phyloP scores from a whole-genome alignment of 768 basidiomycete species.

The Porpolomopsis calyptriformis region DNA sequence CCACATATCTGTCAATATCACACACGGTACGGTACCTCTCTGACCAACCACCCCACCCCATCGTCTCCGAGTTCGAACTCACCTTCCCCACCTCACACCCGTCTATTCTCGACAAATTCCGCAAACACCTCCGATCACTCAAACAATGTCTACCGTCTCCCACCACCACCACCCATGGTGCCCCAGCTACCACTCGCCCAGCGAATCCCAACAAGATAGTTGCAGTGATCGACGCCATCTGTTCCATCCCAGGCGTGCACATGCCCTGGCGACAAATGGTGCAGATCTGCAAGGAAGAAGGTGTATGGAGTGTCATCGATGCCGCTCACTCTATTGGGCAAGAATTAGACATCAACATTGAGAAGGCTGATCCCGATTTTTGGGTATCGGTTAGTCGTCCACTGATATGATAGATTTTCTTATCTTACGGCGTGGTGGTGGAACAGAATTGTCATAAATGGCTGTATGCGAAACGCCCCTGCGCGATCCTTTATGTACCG shows the following conservation, averaged over 20 bases:
- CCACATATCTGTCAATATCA: constrained; percentile 40
- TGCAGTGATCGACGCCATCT: constrained; percentile 60
- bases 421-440: background rate
- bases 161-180: too few species aligned
- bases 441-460: constrained; percentile 78
- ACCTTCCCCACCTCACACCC: constrained; percentile 39
- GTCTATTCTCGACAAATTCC: constrained; percentile 28
- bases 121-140: constrained; percentile 11
- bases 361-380: constrained; percentile 54
- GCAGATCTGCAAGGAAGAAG: constrained; percentile 49
- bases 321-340: constrained; percentile 79
- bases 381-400: constrained; percentile 54
- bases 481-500: constrained; percentile 67
- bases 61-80: constrained; percentile 33
- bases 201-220: constrained; percentile 27
- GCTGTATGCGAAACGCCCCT: constrained; percentile 60
- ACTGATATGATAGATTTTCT: background rate
- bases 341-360: constrained; percentile 53
- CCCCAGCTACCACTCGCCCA: too few species aligned
- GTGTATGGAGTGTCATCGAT: constrained; percentile 61
- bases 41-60: constrained; percentile 43
- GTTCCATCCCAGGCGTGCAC: constrained; percentile 50
- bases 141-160: background rate
- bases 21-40: constrained; percentile 39
- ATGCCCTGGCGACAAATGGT: constrained; percentile 78